Base-by-base conservation (phyloP, 306 rosid genomes). In the Lathyrus oleraceus region DNA sequence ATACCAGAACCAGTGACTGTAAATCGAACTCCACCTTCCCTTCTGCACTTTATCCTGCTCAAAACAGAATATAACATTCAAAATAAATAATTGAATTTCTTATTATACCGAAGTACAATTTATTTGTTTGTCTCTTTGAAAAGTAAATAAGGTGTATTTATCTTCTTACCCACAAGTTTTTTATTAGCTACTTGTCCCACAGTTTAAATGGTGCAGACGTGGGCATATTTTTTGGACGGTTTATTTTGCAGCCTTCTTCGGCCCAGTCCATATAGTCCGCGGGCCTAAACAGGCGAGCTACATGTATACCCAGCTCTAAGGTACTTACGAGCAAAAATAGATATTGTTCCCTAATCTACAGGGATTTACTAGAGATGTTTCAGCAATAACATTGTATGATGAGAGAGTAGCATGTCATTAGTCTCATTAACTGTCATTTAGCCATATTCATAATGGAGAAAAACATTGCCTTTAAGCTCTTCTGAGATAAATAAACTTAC, bases 21-120 rank as follows among this genome's bases (percentile, higher is more conserved):
- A 53, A 88, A 90, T 12, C 90, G 88, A 40, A 93, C 69, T 20
- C 98, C 98, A 28, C 96, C 98, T 79, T 90, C 94, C 79, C 79
- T 93, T 78, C 96, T 81, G 88, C 98, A 93, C 67, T 85, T 88
- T 42, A 90, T 93, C 89, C 97, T 93, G 85, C 73, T 35, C 40
- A 61, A 82, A 44, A 49, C 67, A 76, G 51, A 79, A 23, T 25
- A 45, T 5, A 71, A 20, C 65, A 52, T 53, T 23, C 35, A 61
- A 71, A 64, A 19, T 65, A 25, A 60, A 16, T 60, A 76, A 60
- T 10, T 59, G 32, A 8, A 70, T 74, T 56, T 70, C 32, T 4
- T 42, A 70, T 20, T 70, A 21, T 8, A 42, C 16, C 16, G 17
- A 23, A 6, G 67, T 15, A 40, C 23, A 76, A 28, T n/a, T 15